Evolutionary conservation across 2,329 filamentous ascomycete species (phyloP).

Genomic region (Zasmidium cellare): DNA sequence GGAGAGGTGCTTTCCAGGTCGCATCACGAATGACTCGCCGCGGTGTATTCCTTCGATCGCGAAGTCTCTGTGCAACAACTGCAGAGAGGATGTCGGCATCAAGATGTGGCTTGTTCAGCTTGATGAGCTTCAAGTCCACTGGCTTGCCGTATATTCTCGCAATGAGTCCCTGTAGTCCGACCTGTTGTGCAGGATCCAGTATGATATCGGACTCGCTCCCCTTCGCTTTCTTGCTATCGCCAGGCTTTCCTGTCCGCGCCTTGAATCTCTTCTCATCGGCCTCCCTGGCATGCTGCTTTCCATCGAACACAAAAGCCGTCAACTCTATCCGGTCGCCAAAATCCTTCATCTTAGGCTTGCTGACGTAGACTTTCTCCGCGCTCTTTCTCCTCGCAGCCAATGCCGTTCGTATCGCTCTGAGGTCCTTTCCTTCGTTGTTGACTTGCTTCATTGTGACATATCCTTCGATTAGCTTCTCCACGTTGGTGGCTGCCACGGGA

Average conservation of each 20-base stretch:
- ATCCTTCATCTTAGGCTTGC: slow-evolving; percentile 26
- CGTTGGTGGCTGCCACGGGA: slow-evolving; percentile 21
- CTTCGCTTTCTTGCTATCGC: not conserved
- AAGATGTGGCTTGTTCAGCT: slow-evolving; percentile 29
- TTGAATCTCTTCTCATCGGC: not conserved
- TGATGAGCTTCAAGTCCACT: slow-evolving; percentile 31
- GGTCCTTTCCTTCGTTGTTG: slow-evolving; percentile 20
- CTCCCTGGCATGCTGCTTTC: slow-evolving; percentile 6
- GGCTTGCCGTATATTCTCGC: slow-evolving; percentile 31
- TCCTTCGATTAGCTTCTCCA: slow-evolving; percentile 26
- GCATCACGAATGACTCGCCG: slow-evolving; percentile 34
- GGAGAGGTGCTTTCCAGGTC: slow-evolving; percentile 33
- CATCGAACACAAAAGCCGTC: slow-evolving; percentile 27
- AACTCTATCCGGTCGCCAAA: slow-evolving; percentile 26
- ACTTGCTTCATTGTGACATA: slow-evolving; percentile 24
- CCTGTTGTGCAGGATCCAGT: slow-evolving; percentile 16
- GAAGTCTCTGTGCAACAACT: slow-evolving; percentile 29
- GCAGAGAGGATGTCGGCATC: slow-evolving; percentile 33
- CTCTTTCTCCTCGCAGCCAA: slow-evolving; percentile 23
- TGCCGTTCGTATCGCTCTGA: slow-evolving; percentile 22
- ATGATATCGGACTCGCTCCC: slow-evolving; percentile 10
- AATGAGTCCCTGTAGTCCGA: slow-evolving; percentile 16
- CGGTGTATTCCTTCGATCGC: slow-evolving; percentile 28
- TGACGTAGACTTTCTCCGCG: slow-evolving; percentile 25
- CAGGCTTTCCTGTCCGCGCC: not conserved